These are phyloP conservation scores for Aureococcus anophagefferens DNA, from an alignment of 108 stramenopile genomes.

Conservation along the genomic window DNA sequence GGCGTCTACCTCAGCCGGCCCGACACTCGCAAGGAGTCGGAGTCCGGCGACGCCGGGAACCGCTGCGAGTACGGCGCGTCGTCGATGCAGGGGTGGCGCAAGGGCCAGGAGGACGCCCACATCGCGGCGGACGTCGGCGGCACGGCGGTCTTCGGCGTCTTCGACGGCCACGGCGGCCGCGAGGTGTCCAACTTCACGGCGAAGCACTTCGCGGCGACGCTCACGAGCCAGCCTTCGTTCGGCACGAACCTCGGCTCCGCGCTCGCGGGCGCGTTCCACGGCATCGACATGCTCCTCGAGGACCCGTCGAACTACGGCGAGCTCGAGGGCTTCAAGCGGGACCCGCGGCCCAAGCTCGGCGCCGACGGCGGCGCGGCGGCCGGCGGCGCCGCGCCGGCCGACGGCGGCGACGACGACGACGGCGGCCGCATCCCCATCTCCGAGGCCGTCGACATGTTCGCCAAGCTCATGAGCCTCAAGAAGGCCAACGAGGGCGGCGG, in stretches of 20 bases:
- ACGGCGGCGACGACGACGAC: not conserved
- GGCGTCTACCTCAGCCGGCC: too few species aligned
- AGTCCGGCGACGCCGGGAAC: too few species aligned
- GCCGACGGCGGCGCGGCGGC: not conserved
- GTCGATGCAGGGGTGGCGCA: slow-evolving; percentile 95
- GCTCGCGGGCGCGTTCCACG: slow-evolving; percentile 20
- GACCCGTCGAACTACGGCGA: not conserved
- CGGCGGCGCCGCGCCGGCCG: not conserved
- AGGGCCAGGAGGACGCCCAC: slow-evolving; percentile 95
- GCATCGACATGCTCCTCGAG: slow-evolving; percentile 33
- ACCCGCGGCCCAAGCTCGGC: slow-evolving; percentile 3
- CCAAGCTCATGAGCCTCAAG: too few species aligned
- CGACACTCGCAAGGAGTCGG: too few species aligned
- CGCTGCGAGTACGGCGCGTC: slow-evolving; percentile 56
- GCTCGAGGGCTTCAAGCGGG: not conserved
- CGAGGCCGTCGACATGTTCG: too few species aligned
- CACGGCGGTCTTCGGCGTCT: slow-evolving; percentile 56
- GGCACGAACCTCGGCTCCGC: too few species aligned
- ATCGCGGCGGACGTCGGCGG: slow-evolving; percentile 34
- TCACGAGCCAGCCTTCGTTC: too few species aligned
- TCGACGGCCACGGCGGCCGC: slow-evolving; percentile 88
- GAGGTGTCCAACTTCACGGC: slow-evolving; percentile 42
- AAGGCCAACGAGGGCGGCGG: too few species aligned
- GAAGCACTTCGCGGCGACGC: too few species aligned
- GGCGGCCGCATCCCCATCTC: too few species aligned